These are phyloP conservation scores for Yarrowia sp. DNA, from an alignment of 805 yeast genomes.

Conservation along the genomic window DNA sequence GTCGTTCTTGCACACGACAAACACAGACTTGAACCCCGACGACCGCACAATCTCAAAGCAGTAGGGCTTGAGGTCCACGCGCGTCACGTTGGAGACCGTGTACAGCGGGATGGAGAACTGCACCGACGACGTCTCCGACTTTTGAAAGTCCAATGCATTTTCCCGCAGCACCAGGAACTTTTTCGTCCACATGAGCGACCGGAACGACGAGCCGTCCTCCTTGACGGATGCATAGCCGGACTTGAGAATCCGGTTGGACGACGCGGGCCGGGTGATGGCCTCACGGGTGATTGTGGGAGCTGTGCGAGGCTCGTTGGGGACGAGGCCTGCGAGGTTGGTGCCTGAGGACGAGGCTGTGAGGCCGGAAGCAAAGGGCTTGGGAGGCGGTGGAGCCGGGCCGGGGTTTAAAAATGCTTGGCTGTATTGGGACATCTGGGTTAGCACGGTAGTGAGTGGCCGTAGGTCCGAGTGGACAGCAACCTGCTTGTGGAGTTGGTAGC, in stretches of 20 bases:
- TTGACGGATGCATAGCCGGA: conserved; percentile 89
- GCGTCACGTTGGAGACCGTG: conserved; percentile 60
- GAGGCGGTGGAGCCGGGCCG: conserved; percentile 21
- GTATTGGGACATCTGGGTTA: conserved; percentile 11
- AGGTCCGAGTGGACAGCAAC: too few relatives aligned
- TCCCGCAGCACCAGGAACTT: conserved; percentile 77
- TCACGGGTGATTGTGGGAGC: neutral
- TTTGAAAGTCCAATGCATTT: conserved; percentile 69
- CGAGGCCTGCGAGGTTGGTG: neutral
- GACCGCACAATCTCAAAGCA: conserved; percentile 68
- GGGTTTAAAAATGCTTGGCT: conserved; percentile 25
- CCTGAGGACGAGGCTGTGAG: neutral
- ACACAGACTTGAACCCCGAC: conserved; percentile 56
- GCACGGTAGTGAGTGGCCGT: neutral
- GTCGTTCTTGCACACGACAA: conserved; percentile 72
- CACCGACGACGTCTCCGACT: conserved; percentile 40
- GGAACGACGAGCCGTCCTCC: conserved; percentile 73
- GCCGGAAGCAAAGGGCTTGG: neutral
- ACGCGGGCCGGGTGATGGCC: conserved; percentile 7
- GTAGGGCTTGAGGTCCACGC: conserved; percentile 69
- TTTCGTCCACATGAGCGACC: conserved; percentile 90
- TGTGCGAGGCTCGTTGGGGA: neutral
- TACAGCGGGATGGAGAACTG: conserved; percentile 50
- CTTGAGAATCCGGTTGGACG: conserved; percentile 33
- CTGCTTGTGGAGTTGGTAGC: too few relatives aligned